Base-by-base conservation (phyloP, 805 yeast genomes). In the Saturnispora halmiae region DNA sequence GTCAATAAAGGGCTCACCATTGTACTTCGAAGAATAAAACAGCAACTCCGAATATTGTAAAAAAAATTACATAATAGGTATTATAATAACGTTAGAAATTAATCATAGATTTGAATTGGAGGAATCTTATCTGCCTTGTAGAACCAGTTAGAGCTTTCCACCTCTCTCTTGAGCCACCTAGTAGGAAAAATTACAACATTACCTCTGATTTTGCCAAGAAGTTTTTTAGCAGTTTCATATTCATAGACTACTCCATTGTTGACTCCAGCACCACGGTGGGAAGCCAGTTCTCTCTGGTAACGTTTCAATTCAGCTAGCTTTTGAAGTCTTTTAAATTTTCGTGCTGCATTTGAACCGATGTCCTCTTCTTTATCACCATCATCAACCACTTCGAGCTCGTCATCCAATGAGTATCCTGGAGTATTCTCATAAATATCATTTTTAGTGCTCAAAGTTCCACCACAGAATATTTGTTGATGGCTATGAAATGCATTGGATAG, bases 61-160 rank as follows among this genome's bases (percentile, higher is more conserved):
- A 27, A 27, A 27, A 27, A 20, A 20, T n/a, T n/a, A n/a, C n/a
- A n/a, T n/a, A n/a, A n/a, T n/a, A n/a, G n/a, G n/a, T n/a, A n/a
- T n/a, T n/a, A n/a, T n/a, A n/a, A n/a, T n/a, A n/a, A n/a, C n/a
- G n/a, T n/a, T n/a, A n/a, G 8, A 13, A 13, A 13, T 19, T 52
- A 86, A 53, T 87, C 90, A 58, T 83, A 92, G 40, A 92, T 90
- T 56, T 92, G 97, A 42, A 92, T 77, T 1, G 98, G 98, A 4
- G 97, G 96, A 21, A 92, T 66, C 53, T 95, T 77, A 56, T 92
- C 98, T 37, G 94, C 79, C 52, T 81, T 85, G 66, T 85, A 88
- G 58, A 87, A 88, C 97, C 97, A 90, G 55, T 94, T 92, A 9
- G 85, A 90, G 6, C 84, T 75, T 43, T 88, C 95, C 24, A 87